phyloP scores from a whole-genome alignment of 1,284 basidiomycete species.

The Mycosarcoma maydis region DNA sequence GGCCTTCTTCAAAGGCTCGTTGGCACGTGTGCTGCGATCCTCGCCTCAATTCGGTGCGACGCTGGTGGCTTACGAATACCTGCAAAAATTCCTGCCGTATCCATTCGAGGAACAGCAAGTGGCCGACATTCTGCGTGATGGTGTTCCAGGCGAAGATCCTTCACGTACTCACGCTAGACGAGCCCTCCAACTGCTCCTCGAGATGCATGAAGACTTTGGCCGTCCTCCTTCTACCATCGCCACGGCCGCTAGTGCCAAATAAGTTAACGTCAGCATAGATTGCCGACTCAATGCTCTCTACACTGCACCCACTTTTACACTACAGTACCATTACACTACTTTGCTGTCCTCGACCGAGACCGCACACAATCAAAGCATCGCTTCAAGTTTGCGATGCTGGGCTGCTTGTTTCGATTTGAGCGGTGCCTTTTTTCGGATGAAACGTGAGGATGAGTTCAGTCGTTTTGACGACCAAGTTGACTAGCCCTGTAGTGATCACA shows the following conservation, averaged over 20 bases:
- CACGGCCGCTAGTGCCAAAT: constrained; percentile 20
- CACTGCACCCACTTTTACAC: no score
- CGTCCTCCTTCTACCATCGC: constrained; percentile 22
- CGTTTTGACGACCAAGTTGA: no score
- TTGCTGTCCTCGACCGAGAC: no score
- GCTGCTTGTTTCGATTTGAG: no score
- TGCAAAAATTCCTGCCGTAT: constrained; percentile 66
- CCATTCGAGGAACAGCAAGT: constrained; percentile 44
- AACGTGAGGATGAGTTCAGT: no score
- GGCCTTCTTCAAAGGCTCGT: constrained; percentile 94
- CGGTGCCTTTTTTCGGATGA: no score
- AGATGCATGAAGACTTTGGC: constrained; percentile 60
- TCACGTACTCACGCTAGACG: constrained; percentile 49
- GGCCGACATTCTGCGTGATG: constrained; percentile 42
- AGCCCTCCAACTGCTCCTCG: constrained; percentile 50
- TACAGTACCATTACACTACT: no score
- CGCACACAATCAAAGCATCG: no score
- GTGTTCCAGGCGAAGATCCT: constrained; percentile 44
- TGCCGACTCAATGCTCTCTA: no score
- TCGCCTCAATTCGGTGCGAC: constrained; percentile 83
- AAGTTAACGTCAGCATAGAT: background rate
- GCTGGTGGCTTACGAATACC: constrained; percentile 84
- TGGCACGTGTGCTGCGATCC: constrained; percentile 86
- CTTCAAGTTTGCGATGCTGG: no score
- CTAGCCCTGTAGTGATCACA: no score